Base-by-base conservation (phyloP, 257 asterid species). In the Fraxinus excelsior region DNA sequence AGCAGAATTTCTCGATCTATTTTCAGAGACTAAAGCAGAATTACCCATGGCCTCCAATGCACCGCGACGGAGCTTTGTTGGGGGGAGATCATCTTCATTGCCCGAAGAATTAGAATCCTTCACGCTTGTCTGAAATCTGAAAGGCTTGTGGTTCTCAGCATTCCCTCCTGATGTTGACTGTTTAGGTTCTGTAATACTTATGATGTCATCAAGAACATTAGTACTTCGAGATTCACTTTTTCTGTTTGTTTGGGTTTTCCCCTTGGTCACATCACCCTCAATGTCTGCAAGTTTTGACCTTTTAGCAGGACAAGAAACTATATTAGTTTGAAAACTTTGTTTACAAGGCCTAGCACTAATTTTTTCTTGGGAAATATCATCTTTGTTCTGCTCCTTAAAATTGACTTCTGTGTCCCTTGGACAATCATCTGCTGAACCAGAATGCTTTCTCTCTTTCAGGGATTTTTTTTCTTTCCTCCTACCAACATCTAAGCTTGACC, bases 71-170 rank as follows among this genome's bases (percentile, higher is more conserved):
- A 91, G 94, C 86, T 94, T 94, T 74, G 88, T 31, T 69, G 94
- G 95, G 53, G 92, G 96, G 67, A 88, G 86, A 79, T 83, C 88
- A 81, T 88, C 97, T 85, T 91, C 97, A 76, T 87, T 91, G 76
- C 86, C 80, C 35, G 89, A 76, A 80, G 80, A 76, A 76, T 79
- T 85, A 65, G 86, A 83, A 72, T 86, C 91, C 37, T 67, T 65
- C 66, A 76, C 56, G 79, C 74, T 75, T 75, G 84, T 82, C 79
- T 85, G 85, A 49, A 71, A 82, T 80, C 81, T 82, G 44, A 71
- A 37, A 18, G 81, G 71, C 72, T 44, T 76, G 23, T 38, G 79
- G 69, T 51, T 84, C 82, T 87, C 92, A 9, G 73, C 74, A 77
- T 88, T 82, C 69, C 86, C 87, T 77, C 77, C 81, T 53, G 82